Conservation (phyloP, 1,284 basidiomycete species). For the Earliella scabrosa region DNA sequence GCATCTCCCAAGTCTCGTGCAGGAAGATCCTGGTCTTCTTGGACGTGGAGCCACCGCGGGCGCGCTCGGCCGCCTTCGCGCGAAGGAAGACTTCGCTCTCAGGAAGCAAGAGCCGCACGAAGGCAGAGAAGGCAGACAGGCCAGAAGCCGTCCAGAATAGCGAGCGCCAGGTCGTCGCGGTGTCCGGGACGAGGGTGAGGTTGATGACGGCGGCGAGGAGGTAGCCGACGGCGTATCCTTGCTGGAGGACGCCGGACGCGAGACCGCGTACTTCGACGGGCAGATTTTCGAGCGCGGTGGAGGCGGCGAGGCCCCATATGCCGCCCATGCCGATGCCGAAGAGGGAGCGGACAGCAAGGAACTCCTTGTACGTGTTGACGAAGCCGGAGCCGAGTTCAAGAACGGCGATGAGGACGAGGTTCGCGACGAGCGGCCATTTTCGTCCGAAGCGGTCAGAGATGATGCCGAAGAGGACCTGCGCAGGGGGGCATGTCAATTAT, state of each 20-base stretch:
- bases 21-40: conserved; percentile 78
- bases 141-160: conserved; percentile 76
- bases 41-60: conserved; percentile 40
- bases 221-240: conserved; percentile 64
- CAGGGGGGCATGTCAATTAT: conserved; percentile 5
- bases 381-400: conserved; percentile 84
- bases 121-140: conserved; percentile 75
- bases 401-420: conserved; percentile 72
- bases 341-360: conserved; percentile 75
- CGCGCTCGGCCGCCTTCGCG: conserved; percentile 56
- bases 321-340: conserved; percentile 92
- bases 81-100: conserved; percentile 81
- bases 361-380: conserved; percentile 67
- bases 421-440: conserved; percentile 89
- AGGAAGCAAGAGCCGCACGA: conserved; percentile 75
- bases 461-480: conserved; percentile 78
- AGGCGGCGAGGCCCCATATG: conserved; percentile 77
- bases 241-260: conserved; percentile 80
- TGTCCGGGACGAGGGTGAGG: conserved; percentile 67
- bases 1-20: conserved; percentile 73
- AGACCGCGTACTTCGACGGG: conserved; percentile 88
- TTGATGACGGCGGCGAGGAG: conserved; percentile 71
- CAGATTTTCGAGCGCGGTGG: conserved; percentile 88
- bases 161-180: conserved; percentile 57
- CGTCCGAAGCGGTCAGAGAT: conserved; percentile 87